Evolutionary conservation across 345 rosid genomes (phyloP).

Genomic region (Diplotaxis tenuifolia): DNA sequence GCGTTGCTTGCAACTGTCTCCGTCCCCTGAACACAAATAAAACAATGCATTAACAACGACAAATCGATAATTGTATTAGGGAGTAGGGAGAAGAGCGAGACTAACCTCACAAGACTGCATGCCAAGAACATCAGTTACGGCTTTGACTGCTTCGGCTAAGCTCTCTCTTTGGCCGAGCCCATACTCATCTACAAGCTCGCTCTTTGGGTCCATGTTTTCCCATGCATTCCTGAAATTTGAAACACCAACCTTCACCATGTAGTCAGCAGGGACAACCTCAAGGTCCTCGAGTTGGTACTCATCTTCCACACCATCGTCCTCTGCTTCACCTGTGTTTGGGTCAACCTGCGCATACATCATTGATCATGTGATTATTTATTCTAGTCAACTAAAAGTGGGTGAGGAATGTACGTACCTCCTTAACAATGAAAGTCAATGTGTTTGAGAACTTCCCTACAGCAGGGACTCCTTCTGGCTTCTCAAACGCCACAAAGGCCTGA

Average conservation of each 20-base stretch:
- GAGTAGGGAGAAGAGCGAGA: neutral
- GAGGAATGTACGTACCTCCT: conserved; percentile 53
- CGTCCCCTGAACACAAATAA: conserved; percentile 51
- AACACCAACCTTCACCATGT: conserved; percentile 80
- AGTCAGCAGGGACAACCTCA: conserved; percentile 91
- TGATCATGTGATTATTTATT: neutral
- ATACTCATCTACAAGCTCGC: conserved; percentile 86
- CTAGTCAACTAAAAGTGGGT: neutral
- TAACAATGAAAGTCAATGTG: conserved; percentile 76
- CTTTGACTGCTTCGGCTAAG: conserved; percentile 73
- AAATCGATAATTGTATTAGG: neutral
- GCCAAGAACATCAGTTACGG: conserved; percentile 92
- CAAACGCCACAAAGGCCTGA: conserved; percentile 83
- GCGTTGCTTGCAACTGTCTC: conserved; percentile 79
- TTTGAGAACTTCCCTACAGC: conserved; percentile 94
- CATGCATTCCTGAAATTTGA: conserved; percentile 96
- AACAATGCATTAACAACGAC: neutral
- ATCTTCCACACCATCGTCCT: conserved; percentile 89
- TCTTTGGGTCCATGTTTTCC: conserved; percentile 78
- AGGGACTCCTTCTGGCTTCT: conserved; percentile 79
- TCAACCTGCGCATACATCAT: conserved; percentile 58
- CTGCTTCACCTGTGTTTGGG: conserved; percentile 79
- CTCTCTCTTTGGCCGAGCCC: conserved; percentile 96
- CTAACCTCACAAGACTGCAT: conserved; percentile 98
- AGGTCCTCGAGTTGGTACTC: conserved; percentile 97